Evolutionary conservation across 345 rosid genomes (phyloP).

Genomic region (Eucalyptus globulus): DNA sequence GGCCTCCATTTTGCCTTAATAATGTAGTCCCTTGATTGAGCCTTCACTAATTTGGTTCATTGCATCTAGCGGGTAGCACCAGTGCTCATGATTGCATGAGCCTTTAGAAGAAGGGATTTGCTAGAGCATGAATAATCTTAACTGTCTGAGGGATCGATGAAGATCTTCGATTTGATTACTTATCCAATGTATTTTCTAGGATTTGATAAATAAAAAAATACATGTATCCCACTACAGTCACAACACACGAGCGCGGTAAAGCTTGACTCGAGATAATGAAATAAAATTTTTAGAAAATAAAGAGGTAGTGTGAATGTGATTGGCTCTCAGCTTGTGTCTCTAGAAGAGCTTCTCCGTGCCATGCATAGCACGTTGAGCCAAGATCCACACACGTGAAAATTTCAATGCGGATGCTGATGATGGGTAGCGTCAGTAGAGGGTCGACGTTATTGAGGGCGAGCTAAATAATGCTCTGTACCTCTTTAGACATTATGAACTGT

Average conservation of each 20-base stretch:
- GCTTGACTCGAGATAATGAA: not conserved
- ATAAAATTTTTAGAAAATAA: not conserved
- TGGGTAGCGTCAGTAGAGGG: not conserved
- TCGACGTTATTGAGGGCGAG: not conserved
- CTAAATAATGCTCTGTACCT: not conserved
- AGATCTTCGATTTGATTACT: not conserved
- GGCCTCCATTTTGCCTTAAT: not conserved
- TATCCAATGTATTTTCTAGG: not conserved
- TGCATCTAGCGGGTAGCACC: not conserved
- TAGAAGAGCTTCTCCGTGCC: not conserved
- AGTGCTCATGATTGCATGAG: not conserved
- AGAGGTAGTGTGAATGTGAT: not conserved
- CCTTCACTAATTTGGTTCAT: not conserved
- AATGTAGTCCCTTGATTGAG: not conserved
- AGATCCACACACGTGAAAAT: not conserved
- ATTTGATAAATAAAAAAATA: not conserved
- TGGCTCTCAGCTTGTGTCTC: not conserved
- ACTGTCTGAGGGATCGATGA: not conserved
- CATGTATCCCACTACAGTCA: not conserved
- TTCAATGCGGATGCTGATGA: not conserved
- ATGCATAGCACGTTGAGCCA: not conserved
- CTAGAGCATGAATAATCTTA: not conserved
- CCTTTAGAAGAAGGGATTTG: not conserved
- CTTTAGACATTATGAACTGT: not conserved
- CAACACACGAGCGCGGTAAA: not conserved